These are phyloP conservation scores for Calonectria pauciramosa DNA, from an alignment of 2,329 filamentous ascomycete species.

Conservation along the genomic window DNA sequence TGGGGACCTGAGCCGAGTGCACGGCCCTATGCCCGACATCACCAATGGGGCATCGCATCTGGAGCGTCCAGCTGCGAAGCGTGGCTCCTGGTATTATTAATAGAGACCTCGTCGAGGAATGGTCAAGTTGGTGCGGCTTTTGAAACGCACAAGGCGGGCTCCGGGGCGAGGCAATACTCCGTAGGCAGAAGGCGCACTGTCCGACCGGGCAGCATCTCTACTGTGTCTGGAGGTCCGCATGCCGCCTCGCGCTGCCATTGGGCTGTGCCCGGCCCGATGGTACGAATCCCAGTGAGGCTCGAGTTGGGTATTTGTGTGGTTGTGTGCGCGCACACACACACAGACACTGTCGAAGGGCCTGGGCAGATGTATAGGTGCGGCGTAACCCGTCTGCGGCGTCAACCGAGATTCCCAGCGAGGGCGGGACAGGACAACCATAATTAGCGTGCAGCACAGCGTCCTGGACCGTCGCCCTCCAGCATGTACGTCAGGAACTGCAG, in stretches of 20 bases:
- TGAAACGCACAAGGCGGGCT: conserved; percentile 33
- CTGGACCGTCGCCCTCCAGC: neutral
- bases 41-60: conserved; percentile 20
- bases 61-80: conserved; percentile 36
- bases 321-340: neutral
- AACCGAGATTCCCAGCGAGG: conserved; percentile 20
- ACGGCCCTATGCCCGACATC: conserved; percentile 37
- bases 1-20: conserved; percentile 36
- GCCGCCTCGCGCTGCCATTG: neutral
- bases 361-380: conserved; percentile 9
- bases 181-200: conserved; percentile 4
- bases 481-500: conserved; percentile 20
- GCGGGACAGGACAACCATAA: conserved; percentile 3
- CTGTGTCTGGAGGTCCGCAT: neutral
- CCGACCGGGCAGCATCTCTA: neutral
- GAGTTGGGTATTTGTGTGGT: conserved; percentile 16
- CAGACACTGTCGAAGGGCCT: neutral
- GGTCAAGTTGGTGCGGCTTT: conserved; percentile 29
- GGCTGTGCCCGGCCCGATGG: conserved; percentile 12
- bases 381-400: conserved; percentile 21
- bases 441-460: conserved; percentile 11
- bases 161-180: neutral
- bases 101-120: conserved; percentile 33
- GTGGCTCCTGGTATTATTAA: conserved; percentile 41
- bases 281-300: conserved; percentile 17